These are phyloP conservation scores for Puccinia horiana DNA, from an alignment of 1,284 basidiomycete species.

Conservation along the genomic window DNA sequence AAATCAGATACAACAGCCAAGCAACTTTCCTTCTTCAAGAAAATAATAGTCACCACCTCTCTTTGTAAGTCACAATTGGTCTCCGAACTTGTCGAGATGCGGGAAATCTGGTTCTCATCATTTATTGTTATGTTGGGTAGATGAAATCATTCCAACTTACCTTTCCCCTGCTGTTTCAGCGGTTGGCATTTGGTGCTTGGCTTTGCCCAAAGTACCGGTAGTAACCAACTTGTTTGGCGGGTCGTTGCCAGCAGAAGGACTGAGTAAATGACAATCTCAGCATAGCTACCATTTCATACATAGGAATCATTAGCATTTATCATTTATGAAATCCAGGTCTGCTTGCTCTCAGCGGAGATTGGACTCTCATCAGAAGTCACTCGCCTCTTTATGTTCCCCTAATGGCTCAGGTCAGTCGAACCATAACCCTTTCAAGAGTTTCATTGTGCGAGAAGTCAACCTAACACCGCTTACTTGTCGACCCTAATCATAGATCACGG, in stretches of 20 bases:
- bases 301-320: not conserved
- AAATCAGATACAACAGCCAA: constrained; percentile 3
- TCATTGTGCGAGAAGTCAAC: not conserved
- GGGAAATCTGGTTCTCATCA: not conserved
- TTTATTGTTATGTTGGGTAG: constrained; percentile 2
- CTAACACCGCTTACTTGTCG: not conserved
- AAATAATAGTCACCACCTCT: constrained; percentile 14
- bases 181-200: constrained; percentile 37
- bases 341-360: constrained; percentile 34
- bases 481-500: not conserved
- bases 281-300: too few relatives aligned
- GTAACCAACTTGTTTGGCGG: constrained; percentile 45
- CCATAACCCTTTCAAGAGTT: not conserved
- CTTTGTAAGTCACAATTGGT: constrained; percentile 19
- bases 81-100: not conserved
- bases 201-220: constrained; percentile 24
- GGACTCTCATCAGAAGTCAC: constrained; percentile 39
- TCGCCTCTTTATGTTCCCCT: constrained; percentile 32
- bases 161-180: constrained; percentile 37
- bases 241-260: constrained; percentile 24
- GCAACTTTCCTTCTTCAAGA: constrained; percentile 44
- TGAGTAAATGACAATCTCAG: constrained; percentile 1
- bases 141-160: constrained; percentile 47
- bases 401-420: constrained; percentile 20
- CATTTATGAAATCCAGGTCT: not conserved